phyloP scores from a whole-genome alignment of 108 stramenopile species.

The Fistulifera pelliculosa region DNA sequence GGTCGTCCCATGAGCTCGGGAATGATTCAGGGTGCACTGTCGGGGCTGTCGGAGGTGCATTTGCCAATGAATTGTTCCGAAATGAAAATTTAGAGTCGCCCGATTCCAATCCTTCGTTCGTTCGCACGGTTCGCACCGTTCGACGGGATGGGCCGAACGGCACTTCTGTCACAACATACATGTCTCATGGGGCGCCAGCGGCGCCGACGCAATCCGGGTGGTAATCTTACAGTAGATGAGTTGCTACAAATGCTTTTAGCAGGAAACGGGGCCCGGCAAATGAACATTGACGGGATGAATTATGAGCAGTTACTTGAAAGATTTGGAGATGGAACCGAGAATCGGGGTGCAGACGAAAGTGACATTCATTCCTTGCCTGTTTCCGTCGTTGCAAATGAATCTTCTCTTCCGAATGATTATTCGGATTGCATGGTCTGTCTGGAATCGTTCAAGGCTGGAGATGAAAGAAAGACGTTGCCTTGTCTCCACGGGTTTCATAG shows the following conservation, averaged over 20 bases:
- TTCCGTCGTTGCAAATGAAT: conserved; percentile 15
- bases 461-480: conserved; percentile 57
- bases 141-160: not conserved
- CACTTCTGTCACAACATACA: not conserved
- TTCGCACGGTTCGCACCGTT: not conserved
- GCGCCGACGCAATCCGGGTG: not conserved
- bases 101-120: not conserved
- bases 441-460: conserved; percentile 68
- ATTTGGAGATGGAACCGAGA: conserved; percentile 66
- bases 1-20: conserved; percentile 19
- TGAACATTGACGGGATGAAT: conserved; percentile 29
- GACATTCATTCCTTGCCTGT: conserved; percentile 43
- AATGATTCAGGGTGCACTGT: conserved; percentile 26
- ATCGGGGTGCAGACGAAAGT: conserved; percentile 35
- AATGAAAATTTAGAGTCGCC: not conserved
- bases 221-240: not conserved
- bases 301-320: conserved; percentile 48
- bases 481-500: conserved; percentile 85
- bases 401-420: conserved; percentile 33
- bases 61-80: conserved; percentile 20
- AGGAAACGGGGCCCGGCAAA: not conserved
- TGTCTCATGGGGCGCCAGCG: too few relatives aligned
- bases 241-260: not conserved
- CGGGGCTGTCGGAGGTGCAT: conserved; percentile 35
- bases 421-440: conserved; percentile 78